Conservation (phyloP, 2,329 filamentous ascomycete genomes). For the Rachicladosporium sp. region DNA sequence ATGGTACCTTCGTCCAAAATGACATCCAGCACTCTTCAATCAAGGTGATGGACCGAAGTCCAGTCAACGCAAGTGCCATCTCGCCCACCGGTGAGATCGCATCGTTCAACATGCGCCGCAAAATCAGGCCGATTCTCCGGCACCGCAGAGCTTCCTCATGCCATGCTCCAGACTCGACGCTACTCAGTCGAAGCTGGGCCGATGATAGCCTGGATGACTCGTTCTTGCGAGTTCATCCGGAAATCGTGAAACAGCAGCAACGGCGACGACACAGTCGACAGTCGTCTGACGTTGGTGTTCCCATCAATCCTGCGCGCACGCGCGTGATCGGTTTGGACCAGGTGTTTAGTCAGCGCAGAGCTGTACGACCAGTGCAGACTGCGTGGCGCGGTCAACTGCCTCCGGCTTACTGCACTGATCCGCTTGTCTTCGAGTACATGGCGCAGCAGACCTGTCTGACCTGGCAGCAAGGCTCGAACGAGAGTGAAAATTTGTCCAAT, state of each 20-base stretch:
- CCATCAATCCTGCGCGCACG: conserved; percentile 1
- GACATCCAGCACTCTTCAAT: conserved; percentile 45
- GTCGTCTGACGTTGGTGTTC: conserved; percentile 8
- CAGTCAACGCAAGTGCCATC: conserved; percentile 43
- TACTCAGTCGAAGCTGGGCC: conserved; percentile 31
- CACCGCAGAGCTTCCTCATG: conserved; percentile 1
- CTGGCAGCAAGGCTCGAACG: no score
- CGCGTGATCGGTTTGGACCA: conserved; percentile 3
- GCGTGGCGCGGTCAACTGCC: conserved; percentile 16
- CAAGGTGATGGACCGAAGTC: conserved; percentile 41
- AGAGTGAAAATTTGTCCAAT: no score
- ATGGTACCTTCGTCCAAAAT: conserved; percentile 50
- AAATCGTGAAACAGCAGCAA: conserved; percentile 4
- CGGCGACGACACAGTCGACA: conserved; percentile 6
- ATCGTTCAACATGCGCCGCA: conserved; percentile 2
- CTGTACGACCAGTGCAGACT: conserved; percentile 17
- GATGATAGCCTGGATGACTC: conserved; percentile 48
- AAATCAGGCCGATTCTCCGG: no score
- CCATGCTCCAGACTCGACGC: conserved; percentile 24
- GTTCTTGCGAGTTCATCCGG: conserved; percentile 32
- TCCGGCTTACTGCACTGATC: conserved; percentile 2
- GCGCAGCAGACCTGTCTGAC: no score
- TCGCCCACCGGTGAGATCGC: conserved; percentile 45
- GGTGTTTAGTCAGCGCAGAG: conserved; percentile 21
- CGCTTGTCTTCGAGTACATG: not conserved